Evolutionary conservation across 345 rosid genomes (phyloP), one percentile per base, ranked within the genome.

Genomic region (Eucalyptus urophylla): DNA sequence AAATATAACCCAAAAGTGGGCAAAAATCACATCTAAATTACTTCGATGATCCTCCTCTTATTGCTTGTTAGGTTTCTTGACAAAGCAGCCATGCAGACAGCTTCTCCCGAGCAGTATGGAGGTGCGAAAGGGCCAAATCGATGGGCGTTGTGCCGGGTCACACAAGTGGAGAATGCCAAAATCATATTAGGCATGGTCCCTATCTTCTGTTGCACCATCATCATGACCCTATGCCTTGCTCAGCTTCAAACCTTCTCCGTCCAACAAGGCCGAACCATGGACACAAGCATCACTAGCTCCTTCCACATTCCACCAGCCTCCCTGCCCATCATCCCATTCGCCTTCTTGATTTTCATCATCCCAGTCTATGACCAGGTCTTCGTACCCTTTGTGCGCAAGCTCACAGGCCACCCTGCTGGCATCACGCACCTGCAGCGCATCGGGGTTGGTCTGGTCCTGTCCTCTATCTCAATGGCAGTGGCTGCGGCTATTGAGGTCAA

Each of bases 201-300:
- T n/a, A 81, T 95, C 43, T 94, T 94, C 72, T 90, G 92, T 44
- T 94, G 96, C 90, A 93, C 97, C 53, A 92, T 94, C 86, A 89
- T 94, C 87, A 94, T 94, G 95, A 95, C 96, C 94, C 92, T 96
- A 24, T 92, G 94, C 85, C 92, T 93, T 83, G 93, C 95, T 49
- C 95, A 95, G 89, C 95, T 94, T 47, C 95, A 93, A 80, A 94
- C 95, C 8, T 95, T 95, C 91, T 93, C 95, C 4, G 72, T 95
- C 89, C 94, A 93, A 67, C 95, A 95, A 90, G 95, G 92, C 47
- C 69, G 49, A 10, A 93, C 96, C 50, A 94, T 94, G 97, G 94
- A 95, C 85, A 89, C 93, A 29, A 67, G 87, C n/a, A 19, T 95
- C 88, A 86, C 86, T 14, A 90, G 89, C 89, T 89, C 92, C 88